Evolutionary conservation across 2,329 filamentous ascomycete genomes (phyloP).

Genomic region (Hypoxylon sp.): DNA sequence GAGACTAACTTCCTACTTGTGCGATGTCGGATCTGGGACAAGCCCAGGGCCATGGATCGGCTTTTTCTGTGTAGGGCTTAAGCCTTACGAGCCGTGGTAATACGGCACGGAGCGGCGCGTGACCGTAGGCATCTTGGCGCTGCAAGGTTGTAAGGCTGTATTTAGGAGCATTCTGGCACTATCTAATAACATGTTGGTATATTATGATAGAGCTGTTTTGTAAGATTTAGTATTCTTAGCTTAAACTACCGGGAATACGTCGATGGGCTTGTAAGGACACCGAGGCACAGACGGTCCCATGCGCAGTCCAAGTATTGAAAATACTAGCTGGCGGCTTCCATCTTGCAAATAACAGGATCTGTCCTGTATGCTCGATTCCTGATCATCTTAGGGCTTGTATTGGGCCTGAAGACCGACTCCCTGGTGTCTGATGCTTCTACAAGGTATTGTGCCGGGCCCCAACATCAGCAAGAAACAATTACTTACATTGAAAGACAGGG

Average conservation of each 20-base stretch:
- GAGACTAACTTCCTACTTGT: not conserved
- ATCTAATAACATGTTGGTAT: not conserved
- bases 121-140: not conserved
- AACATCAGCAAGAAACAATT: too few relatives aligned
- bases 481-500: too few relatives aligned
- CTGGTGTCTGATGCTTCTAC: too few relatives aligned
- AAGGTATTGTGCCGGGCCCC: too few relatives aligned
- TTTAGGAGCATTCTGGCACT: not conserved
- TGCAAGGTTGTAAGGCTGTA: not conserved
- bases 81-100: not conserved
- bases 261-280: not conserved
- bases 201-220: not conserved
- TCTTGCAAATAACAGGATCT: not conserved
- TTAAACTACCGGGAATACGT: not conserved
- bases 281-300: not conserved
- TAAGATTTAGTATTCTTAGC: not conserved
- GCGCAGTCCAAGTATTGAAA: not conserved
- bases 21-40: not conserved
- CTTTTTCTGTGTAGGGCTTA: not conserved
- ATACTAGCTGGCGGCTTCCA: not conserved
- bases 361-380: not conserved
- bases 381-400: not conserved
- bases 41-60: not conserved
- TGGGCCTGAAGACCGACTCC: not conserved
- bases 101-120: not conserved